Evolutionary conservation across 768 basidiomycete genomes (phyloP), one percentile per base, ranked within the genome.

Genomic region (Lenzites betulinus): DNA sequence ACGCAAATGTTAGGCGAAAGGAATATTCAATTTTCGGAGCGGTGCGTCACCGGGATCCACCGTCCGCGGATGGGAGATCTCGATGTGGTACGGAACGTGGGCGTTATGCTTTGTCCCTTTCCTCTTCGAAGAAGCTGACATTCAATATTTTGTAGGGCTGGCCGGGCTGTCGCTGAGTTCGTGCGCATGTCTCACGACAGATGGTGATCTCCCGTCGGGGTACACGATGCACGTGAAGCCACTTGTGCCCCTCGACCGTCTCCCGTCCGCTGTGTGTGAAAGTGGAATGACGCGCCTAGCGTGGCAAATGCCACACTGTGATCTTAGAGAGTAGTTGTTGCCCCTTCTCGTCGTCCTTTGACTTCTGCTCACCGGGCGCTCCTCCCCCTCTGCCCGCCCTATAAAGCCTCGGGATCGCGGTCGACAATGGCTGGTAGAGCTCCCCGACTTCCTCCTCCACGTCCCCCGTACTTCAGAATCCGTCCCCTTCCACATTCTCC

Each of bases 341-440:
- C 7, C 60, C 48, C 48, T 51, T 42, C 48, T 51, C 60, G 54
- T 55, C 54, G 49, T 61, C 43, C 60, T 51, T 61, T 61, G 48
- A 61, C 28, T 28, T 51, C 48, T 54, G 60, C 41, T 51, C 53
- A 35, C 41, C 41, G 22, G n/a, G 60, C 60, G 60, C 54, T 51
- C 42, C 23, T 18, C 23, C n/a, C 23, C 11, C 28, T 9, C 43
- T 53, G 23, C 20, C 23, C 51, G 26, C 25, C 38, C 60, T 56
- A 55, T 61, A 61, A 48, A 61, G 43, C 23, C 7, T 33, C 48
- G 28, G 39, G 26, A 33, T 23, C 23, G 47, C 18, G n/a, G 28
- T 39, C 56, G 39, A 15, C 56, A 43, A 58, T 50, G 56, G 41
- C 28, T 58, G 41, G 9, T 51, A 53, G 22, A 41, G 33, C 43